Evolutionary conservation across 2,329 filamentous ascomycete genomes (phyloP).

Genomic region (Xylariales sp.): DNA sequence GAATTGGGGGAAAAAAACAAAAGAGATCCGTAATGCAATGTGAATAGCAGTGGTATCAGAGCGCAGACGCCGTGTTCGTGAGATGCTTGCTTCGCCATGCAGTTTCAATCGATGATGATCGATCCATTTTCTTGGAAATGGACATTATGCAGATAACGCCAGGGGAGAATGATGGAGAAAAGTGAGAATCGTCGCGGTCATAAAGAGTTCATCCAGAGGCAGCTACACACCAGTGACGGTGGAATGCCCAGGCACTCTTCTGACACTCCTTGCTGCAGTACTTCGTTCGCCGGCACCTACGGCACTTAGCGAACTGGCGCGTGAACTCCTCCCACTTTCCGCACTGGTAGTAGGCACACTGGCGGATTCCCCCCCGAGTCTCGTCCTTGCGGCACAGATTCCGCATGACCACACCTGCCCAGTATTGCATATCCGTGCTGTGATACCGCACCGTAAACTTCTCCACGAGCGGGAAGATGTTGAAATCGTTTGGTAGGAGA

Average conservation of each 20-base stretch:
- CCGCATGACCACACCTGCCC: conserved; percentile 98
- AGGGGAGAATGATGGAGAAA: conserved; percentile 19
- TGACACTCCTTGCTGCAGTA: conserved; percentile 99
- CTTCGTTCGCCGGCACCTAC: conserved; percentile 91
- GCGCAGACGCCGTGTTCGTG: conserved; percentile 31
- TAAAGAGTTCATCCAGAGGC: conserved; percentile 43
- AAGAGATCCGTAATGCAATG: conserved; percentile 27
- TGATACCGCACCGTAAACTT: conserved; percentile 97
- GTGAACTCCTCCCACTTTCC: conserved; percentile 98
- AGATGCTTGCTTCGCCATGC: conserved; percentile 34
- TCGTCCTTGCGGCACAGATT: conserved; percentile 98
- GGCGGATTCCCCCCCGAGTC: conserved; percentile 85
- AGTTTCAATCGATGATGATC: conserved; percentile 26
- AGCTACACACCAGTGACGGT: conserved; percentile 94
- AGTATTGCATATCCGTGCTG: conserved; percentile 98
- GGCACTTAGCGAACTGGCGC: conserved; percentile 95
- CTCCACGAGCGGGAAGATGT: conserved; percentile 96
- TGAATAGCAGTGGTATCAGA: conserved; percentile 32
- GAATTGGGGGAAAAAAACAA: conserved; percentile 2
- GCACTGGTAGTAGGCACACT: conserved; percentile 97
- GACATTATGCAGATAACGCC: conserved; percentile 31
- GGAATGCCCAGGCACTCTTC: conserved; percentile 97
- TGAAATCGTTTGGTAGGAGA: conserved; percentile 87
- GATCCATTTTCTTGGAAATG: conserved; percentile 23
- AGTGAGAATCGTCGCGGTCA: conserved; percentile 5